A percentile compares a stretch with the other conserved stretches of the same genome.
Conservation (phyloP, 768 basidiomycete species). For the Leucocoprinus sp. region DNA sequence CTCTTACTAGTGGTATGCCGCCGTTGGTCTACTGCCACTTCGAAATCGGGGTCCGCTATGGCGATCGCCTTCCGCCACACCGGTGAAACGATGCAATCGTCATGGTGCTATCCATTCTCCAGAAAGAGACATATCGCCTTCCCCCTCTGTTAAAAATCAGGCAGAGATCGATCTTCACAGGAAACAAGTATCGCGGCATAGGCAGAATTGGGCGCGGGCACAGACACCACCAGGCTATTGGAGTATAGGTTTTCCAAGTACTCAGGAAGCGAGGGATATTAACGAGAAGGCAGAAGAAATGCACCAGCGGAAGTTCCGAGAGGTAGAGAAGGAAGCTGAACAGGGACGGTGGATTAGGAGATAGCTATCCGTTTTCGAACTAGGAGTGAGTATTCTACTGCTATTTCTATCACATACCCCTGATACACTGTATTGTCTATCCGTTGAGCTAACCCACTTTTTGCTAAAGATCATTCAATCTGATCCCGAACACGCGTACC, state of each 20-base stretch:
- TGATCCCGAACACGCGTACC: no score
- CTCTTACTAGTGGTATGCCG: conserved; percentile 64
- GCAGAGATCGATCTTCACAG: conserved; percentile 44
- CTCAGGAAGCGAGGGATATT: conserved; percentile 72
- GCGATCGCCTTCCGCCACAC: conserved; percentile 48
- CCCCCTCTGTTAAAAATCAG: conserved; percentile 14
- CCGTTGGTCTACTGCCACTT: conserved; percentile 61
- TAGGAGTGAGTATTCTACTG: not conserved
- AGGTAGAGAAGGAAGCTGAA: conserved; percentile 53
- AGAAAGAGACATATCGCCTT: conserved; percentile 9
- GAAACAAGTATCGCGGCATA: conserved; percentile 64
- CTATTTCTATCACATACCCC: not conserved
- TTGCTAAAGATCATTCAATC: not conserved
- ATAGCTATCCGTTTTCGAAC: conserved; percentile 4
- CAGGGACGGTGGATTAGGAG: conserved; percentile 33
- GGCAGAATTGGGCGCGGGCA: conserved; percentile 60
- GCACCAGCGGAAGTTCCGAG: conserved; percentile 53
- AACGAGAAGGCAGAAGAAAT: conserved; percentile 68
- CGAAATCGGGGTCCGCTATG: conserved; percentile 64
- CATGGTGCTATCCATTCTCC: conserved; percentile 13
- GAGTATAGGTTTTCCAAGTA: conserved; percentile 84
- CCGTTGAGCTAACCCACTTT: no score
- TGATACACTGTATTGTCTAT: not conserved
- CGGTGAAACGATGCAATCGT: conserved; percentile 22
- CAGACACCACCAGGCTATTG: conserved; percentile 84